These are phyloP conservation scores for Neurospora sp. DNA, from an alignment of 2,329 filamentous ascomycete genomes.

Conservation along the genomic window DNA sequence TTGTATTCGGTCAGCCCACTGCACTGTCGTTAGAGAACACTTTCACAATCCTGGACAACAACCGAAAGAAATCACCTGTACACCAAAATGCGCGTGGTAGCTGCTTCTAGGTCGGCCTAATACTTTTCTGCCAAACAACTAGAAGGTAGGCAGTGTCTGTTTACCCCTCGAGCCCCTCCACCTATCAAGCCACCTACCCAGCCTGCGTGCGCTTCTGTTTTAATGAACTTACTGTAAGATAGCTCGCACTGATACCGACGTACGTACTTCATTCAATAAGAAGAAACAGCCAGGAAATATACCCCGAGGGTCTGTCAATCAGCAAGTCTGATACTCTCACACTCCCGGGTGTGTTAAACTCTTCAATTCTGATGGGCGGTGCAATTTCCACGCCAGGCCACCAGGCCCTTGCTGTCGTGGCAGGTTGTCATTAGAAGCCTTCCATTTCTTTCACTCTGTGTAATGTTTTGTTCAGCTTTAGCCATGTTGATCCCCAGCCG, in stretches of 20 bases:
- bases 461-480: not conserved
- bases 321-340: not conserved
- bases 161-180: not conserved
- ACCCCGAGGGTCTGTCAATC: not conserved
- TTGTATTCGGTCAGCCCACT: not conserved
- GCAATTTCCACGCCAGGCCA: not conserved
- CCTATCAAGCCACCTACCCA: not conserved
- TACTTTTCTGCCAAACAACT: not conserved
- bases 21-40: not conserved
- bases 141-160: not conserved
- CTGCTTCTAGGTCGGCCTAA: not conserved
- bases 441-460: not conserved
- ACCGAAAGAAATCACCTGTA: not conserved
- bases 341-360: not conserved
- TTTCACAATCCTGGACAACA: not conserved
- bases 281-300: not conserved
- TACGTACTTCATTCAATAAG: not conserved
- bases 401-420: not conserved
- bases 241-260: not conserved
- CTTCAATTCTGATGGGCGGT: not conserved
- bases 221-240: not conserved
- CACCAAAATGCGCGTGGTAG: not conserved
- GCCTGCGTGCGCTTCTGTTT: not conserved
- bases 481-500: not conserved
- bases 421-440: not conserved